Evolutionary conservation across 495 filamentous ascomycete genomes (phyloP), one percentile per base, ranked within the genome.

Genomic region (Hyaloscypha finlandica): DNA sequence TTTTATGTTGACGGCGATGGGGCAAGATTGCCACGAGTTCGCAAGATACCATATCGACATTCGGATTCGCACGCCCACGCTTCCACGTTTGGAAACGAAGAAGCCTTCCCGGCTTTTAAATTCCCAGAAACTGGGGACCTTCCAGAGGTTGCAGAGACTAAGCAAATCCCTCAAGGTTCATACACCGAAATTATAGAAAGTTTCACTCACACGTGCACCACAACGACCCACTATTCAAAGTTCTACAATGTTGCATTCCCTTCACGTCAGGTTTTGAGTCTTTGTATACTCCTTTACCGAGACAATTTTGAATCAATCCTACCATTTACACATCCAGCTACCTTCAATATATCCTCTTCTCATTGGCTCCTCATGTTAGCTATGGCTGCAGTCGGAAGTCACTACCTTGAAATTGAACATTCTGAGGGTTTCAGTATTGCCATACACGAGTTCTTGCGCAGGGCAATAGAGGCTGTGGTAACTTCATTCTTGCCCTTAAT

Each of bases 331-430:
- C 82, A 84, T 68, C 63, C 70, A n/a, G 64, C 79, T 9, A 78
- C 77, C 1, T 80, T 82, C 63, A 67, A 81, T 58, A 66, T 74
- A 4, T 79, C 78, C 14, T 66, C 68, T 45, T 76, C 71, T 29
- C 79, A 81, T 65, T 84, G 81, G 81, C 67, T 83, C 22, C 61
- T 83, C 55, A 68, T 67, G 4, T 65, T 85, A 53, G 79, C 82
- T 25, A 63, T 84, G 55, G 70, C 80, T 11, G 75, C 82, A 54
- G 77, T 84, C 59, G 83, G 83, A 2, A 79, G 76, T 59, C 79
- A 83, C 63, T 75, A 71, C 66, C 71, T 72, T 55, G 68, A 70
- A 6, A 59, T 70, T 8, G 48, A 72, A n/a, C 72, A 77, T 22
- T 60, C 70, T 60, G 70, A 76, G 22, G 68, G 75, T 11, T 77